Percentiles rank a stretch among this genome's conserved stretches.
phyloP scores from a whole-genome alignment of 2,329 filamentous ascomycete species.

The Emmonsiellopsis sp. region DNA sequence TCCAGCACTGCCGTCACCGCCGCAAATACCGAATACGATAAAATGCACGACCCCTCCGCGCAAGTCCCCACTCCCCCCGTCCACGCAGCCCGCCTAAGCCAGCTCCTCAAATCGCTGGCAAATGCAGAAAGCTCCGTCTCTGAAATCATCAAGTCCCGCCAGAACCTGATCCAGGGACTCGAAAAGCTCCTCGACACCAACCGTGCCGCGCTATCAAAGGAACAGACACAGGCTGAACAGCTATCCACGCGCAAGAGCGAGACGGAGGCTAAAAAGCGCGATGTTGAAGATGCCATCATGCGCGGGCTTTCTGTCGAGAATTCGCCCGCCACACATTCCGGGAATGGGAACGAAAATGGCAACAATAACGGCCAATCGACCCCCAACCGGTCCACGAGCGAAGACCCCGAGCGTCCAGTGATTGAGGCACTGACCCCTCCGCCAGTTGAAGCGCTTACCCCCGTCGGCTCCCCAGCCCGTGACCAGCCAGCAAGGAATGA shows the following conservation, averaged over 20 bases:
- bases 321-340: slow-evolving; percentile 35
- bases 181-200: slow-evolving; percentile 74
- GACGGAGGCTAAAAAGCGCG: slow-evolving; percentile 73
- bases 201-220: slow-evolving; percentile 57
- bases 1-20: slow-evolving; percentile 58
- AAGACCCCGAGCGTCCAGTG: slow-evolving; percentile 64
- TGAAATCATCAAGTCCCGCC: slow-evolving; percentile 79
- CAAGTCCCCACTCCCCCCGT: slow-evolving; percentile 74
- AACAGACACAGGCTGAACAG: slow-evolving; percentile 57
- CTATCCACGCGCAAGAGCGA: slow-evolving; percentile 58
- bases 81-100: slow-evolving; percentile 79
- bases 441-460: slow-evolving; percentile 48
- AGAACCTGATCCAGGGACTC: slow-evolving; percentile 65
- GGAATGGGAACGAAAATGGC: slow-evolving; percentile 21
- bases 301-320: slow-evolving; percentile 61
- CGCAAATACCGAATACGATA: slow-evolving; percentile 75
- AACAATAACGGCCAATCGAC: slow-evolving; percentile 9
- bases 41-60: slow-evolving; percentile 63
- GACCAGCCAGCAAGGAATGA: background rate
- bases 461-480: slow-evolving; percentile 41
- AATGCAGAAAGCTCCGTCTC: slow-evolving; percentile 82
- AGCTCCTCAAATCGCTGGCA: slow-evolving; percentile 79
- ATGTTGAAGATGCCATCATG: slow-evolving; percentile 89
- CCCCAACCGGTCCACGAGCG: slow-evolving; percentile 17
- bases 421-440: slow-evolving; percentile 85